phyloP scores from a whole-genome alignment of 2,329 filamentous ascomycete genomes.

The Exophiala oligosperma region DNA sequence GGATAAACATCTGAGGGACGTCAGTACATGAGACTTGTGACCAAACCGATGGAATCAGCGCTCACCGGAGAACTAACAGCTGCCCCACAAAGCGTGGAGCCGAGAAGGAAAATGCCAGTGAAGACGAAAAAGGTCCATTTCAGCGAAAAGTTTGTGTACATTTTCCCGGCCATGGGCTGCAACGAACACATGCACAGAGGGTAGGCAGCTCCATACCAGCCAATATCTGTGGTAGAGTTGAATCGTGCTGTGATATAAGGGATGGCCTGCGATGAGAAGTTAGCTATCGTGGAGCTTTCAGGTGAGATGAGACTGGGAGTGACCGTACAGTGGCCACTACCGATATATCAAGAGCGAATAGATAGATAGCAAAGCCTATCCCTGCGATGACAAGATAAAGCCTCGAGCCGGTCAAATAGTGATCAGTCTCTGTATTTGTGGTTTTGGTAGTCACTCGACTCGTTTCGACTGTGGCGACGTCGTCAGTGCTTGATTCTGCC shows the following conservation, averaged over 20 bases:
- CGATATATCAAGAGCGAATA: constrained; percentile 41
- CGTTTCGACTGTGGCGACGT: not conserved
- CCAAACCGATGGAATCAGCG: no score
- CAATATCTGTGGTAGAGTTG: constrained; percentile 35
- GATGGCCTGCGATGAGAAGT: constrained; percentile 33
- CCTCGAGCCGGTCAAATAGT: constrained; percentile 23
- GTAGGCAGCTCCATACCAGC: constrained; percentile 39
- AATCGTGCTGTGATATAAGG: constrained; percentile 40
- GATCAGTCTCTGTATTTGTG: not conserved
- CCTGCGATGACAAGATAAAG: constrained; percentile 33
- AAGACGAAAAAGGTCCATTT: constrained; percentile 32
- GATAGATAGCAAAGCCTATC: constrained; percentile 47
- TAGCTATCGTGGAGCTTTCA: not conserved
- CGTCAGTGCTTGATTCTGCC: not conserved
- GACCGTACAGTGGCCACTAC: constrained; percentile 37
- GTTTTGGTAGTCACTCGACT: not conserved
- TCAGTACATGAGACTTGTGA: no score
- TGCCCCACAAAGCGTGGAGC: constrained; percentile 33
- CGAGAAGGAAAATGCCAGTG: constrained; percentile 35
- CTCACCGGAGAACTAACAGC: constrained; percentile 26
- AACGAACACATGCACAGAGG: constrained; percentile 46
- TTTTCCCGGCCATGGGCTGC: constrained; percentile 47
- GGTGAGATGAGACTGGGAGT: not conserved
- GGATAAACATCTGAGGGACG: constrained; percentile 28
- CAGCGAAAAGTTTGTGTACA: constrained; percentile 47